phyloP scores from a whole-genome alignment of 768 basidiomycete species.

The Hortiboletus flavorubellus region DNA sequence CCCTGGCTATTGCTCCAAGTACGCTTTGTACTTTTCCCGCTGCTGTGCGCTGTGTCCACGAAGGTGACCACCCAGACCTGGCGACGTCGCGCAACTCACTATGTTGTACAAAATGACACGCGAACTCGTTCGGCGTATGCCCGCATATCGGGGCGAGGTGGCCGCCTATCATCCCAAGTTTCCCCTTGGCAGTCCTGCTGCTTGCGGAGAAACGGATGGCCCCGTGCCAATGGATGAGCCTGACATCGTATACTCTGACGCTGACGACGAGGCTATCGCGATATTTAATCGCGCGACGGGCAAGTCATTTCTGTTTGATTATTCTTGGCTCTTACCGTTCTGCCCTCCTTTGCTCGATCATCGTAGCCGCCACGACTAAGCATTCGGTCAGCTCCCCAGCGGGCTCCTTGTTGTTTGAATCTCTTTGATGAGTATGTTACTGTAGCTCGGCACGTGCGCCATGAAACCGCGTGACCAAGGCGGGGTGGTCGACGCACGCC shows the following conservation, averaged over 20 bases:
- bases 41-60: not conserved
- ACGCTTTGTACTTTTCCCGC: no score
- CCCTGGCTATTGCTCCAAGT: no score
- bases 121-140: conserved; percentile 54
- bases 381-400: conserved; percentile 12
- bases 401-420: no score
- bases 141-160: not conserved
- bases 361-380: conserved; percentile 1
- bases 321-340: no score
- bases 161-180: no score
- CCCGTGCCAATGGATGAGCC: conserved; percentile 9
- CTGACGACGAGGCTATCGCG: conserved; percentile 34
- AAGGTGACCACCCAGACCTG: not conserved
- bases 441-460: no score
- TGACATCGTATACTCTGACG: conserved; percentile 30
- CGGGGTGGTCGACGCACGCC: no score
- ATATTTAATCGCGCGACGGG: conserved; percentile 19
- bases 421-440: no score
- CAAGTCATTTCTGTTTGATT: not conserved
- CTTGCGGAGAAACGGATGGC: conserved; percentile 12
- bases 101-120: conserved; percentile 54
- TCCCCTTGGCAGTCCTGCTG: conserved; percentile 18
- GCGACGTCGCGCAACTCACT: conserved; percentile 43
- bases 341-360: no score
- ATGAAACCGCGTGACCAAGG: no score